These are phyloP conservation scores for Fragaria iinumae DNA, from an alignment of 306 rosid genomes.

Conservation along the genomic window DNA sequence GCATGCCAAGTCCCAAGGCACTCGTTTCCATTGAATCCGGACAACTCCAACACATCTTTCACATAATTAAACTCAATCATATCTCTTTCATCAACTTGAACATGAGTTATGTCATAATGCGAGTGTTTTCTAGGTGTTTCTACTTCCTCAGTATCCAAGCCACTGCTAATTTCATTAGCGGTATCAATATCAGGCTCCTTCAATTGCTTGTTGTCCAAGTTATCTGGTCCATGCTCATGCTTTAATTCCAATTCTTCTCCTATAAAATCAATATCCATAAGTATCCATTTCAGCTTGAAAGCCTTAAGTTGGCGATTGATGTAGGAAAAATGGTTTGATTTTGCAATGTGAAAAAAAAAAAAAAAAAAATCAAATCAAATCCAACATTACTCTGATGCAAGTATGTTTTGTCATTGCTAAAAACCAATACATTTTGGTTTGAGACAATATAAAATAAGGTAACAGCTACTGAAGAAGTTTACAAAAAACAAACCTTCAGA, in stretches of 20 bases:
- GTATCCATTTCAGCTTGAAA: slow-evolving; percentile 1
- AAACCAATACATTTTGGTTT: not conserved
- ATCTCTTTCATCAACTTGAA: slow-evolving; percentile 36
- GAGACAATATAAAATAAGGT: not conserved
- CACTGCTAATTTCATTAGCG: slow-evolving; percentile 16
- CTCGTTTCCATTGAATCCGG: slow-evolving; percentile 43
- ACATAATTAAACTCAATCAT: slow-evolving; percentile 63
- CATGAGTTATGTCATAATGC: slow-evolving; percentile 24
- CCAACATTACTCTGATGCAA: not conserved
- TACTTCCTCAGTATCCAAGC: slow-evolving; percentile 13
- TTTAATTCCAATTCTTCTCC: slow-evolving; percentile 29
- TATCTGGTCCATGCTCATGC: slow-evolving; percentile 21
- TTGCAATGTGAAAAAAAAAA: not conserved
- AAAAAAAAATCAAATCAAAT: not conserved
- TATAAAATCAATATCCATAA: slow-evolving; percentile 5
- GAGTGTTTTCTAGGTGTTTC: slow-evolving; percentile 3
- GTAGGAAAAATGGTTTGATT: not conserved
- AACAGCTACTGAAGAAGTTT: not conserved
- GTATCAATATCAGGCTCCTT: slow-evolving; percentile 23
- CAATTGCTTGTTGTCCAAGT: slow-evolving; percentile 16
- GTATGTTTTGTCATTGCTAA: not conserved
- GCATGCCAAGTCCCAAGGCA: slow-evolving; percentile 55
- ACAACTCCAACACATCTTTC: slow-evolving; percentile 60
- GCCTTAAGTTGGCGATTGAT: not conserved
- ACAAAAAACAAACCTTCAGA: slow-evolving; percentile 31